phyloP scores from a whole-genome alignment of 345 rosid species.

The Carallia brachiata region DNA sequence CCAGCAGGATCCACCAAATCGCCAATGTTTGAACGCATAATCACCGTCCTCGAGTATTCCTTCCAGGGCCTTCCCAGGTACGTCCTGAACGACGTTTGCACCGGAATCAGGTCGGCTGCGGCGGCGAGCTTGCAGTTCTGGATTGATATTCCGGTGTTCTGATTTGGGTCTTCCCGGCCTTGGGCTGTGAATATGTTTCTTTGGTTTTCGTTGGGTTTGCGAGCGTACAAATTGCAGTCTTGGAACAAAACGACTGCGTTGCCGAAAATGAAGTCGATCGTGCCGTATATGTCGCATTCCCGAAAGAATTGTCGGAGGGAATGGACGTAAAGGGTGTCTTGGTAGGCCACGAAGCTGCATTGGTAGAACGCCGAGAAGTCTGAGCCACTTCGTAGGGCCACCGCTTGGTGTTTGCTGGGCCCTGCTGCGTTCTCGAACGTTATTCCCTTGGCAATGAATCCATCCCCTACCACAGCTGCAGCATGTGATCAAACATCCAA shows the following conservation, averaged over 20 bases:
- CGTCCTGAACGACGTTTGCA: constrained; percentile 39
- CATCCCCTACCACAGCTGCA: constrained; percentile 62
- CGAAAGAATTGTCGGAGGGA: constrained; percentile 71
- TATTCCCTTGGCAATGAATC: constrained; percentile 78
- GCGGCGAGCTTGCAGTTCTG: constrained; percentile 61
- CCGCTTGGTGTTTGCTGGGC: constrained; percentile 81
- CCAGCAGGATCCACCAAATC: constrained; percentile 66
- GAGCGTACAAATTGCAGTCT: constrained; percentile 64
- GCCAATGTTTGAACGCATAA: constrained; percentile 49
- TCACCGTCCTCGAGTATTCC: constrained; percentile 65
- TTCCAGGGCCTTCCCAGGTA: constrained; percentile 86
- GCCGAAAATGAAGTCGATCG: constrained; percentile 70
- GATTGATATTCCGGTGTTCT: constrained; percentile 65
- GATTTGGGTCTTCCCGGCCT: constrained; percentile 52
- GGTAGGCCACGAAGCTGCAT: constrained; percentile 73
- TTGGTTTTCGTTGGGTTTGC: constrained; percentile 56
- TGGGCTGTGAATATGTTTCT: constrained; percentile 70
- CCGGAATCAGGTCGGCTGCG: constrained; percentile 58
- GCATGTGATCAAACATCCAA: neutral
- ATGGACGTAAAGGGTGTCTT: constrained; percentile 75
- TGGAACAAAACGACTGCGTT: constrained; percentile 75
- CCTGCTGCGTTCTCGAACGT: constrained; percentile 79
- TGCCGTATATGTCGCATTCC: constrained; percentile 72
- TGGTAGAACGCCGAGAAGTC: constrained; percentile 69
- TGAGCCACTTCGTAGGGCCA: constrained; percentile 65